Evolutionary conservation across 345 rosid genomes (phyloP), one percentile per base, ranked within the genome.

Genomic region (Sapria himalayana): DNA sequence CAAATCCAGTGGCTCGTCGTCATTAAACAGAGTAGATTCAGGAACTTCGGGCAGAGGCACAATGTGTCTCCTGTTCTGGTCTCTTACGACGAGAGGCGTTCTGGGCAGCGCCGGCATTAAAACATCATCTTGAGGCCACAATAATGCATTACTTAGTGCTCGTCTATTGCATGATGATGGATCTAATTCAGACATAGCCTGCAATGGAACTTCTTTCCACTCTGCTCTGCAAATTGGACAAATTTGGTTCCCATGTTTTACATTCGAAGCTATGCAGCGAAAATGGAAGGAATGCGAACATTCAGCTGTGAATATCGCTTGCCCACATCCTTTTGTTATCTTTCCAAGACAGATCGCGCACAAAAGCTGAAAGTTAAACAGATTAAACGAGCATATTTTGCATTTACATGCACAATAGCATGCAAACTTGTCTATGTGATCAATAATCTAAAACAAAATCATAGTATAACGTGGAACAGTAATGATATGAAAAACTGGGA

Each of bases 231-330:
- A 89, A 48, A 89, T 80, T 1, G 94, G 94, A 56, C 94, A 89
- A 29, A 72, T 69, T 60, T 69, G 85, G 69, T 76, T 82, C 14
- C 86, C 86, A 18, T 78, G 71, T 53, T 79, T 76, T 44, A 76
- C 93, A 47, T 73, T 82, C 3, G 93, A 76, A 57, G 93, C 74
- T 51, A 89, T 79, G 61, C 98, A 89, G 38, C 79, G 80, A 61
- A 89, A 82, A 57, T 89, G 98, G 63, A 89, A 89, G 38, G 94
- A 79, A 47, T 82, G 98, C 0, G 93, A 74, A 50, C 94, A 86
- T 48, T 86, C 94, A 11, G 98, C 93, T 2, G 91, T 86, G 62
- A 86, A 86, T 44, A 89, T 63, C 8, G 94, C 98, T 13, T 74
- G 98, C 9, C 93, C 94, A 7, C 54, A 78, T 46, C 91, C 75